Conservation (phyloP, 2,329 filamentous ascomycete genomes). For the Exophiala xenobiotica region DNA sequence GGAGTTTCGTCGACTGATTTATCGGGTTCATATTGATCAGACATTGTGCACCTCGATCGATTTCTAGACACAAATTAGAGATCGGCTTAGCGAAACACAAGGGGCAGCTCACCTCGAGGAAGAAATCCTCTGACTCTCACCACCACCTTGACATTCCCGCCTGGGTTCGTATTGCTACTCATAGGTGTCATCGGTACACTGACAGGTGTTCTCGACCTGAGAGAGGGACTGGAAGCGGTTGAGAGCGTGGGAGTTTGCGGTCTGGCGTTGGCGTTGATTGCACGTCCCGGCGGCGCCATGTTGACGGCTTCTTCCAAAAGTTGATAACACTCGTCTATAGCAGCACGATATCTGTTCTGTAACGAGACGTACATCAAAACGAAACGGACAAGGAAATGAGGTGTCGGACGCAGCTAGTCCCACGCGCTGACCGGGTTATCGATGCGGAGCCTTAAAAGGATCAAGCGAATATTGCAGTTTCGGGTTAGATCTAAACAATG, state of each 20-base stretch:
- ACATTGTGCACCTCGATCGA: conserved; percentile 76
- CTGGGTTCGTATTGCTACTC: conserved; percentile 53
- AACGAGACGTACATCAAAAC: conserved; percentile 27
- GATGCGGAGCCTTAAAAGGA: neutral
- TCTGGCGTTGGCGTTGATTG: conserved; percentile 19
- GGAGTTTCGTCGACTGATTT: conserved; percentile 79
- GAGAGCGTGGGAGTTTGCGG: conserved; percentile 51
- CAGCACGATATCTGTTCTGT: conserved; percentile 20
- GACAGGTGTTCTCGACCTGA: conserved; percentile 71
- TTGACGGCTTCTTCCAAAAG: conserved; percentile 17
- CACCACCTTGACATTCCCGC: conserved; percentile 78
- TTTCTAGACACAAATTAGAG: conserved; percentile 56
- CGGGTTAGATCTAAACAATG: conserved; percentile 29
- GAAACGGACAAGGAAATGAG: conserved; percentile 2
- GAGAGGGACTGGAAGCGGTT: conserved; percentile 73
- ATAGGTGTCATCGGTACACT: conserved; percentile 50
- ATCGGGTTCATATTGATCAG: conserved; percentile 87
- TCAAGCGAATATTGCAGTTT: conserved; percentile 6
- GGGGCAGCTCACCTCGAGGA: conserved; percentile 61
- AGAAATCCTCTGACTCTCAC: conserved; percentile 78
- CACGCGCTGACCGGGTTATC: neutral
- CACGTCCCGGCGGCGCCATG: conserved; percentile 28
- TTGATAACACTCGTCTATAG: conserved; percentile 22
- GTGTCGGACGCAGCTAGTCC: neutral
- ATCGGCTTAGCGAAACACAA: neutral